phyloP scores from a whole-genome alignment of 768 basidiomycete genomes.

The Leccinum broughii region DNA sequence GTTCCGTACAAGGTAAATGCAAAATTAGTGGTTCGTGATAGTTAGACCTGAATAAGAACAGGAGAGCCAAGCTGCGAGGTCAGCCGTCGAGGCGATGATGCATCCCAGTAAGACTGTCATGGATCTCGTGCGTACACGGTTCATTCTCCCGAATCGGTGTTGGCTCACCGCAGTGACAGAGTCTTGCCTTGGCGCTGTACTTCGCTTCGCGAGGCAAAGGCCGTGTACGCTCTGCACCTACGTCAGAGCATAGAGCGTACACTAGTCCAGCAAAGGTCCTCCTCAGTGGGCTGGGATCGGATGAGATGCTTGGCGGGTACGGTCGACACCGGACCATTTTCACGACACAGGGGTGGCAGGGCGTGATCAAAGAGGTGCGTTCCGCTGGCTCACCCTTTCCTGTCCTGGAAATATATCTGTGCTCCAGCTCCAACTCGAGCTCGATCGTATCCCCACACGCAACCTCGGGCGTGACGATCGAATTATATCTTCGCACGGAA shows the following conservation, averaged over 20 bases:
- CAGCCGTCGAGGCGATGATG: conserved; percentile 70
- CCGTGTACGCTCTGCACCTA: conserved; percentile 41
- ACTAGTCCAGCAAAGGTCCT: conserved; percentile 77
- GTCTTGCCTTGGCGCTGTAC: conserved; percentile 87
- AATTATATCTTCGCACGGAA: conserved; percentile 85
- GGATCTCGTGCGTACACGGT: conserved; percentile 70
- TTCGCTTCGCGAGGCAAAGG: conserved; percentile 89
- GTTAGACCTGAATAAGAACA: conserved; percentile 27
- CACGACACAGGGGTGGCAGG: conserved; percentile 65
- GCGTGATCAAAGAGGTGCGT: conserved; percentile 76
- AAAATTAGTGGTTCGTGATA: not conserved
- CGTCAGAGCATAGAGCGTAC: conserved; percentile 48
- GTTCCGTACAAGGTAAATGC: conserved; percentile 70
- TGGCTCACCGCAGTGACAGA: conserved; percentile 46
- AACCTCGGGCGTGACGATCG: conserved; percentile 96
- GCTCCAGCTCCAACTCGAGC: conserved; percentile 80
- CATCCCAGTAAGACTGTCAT: conserved; percentile 79
- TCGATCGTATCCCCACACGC: conserved; percentile 81
- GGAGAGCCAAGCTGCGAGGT: conserved; percentile 64
- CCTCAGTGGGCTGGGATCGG: conserved; percentile 90
- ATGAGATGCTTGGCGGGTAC: conserved; percentile 95
- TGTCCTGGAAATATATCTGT: not conserved
- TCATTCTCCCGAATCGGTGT: not conserved
- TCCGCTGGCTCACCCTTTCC: not conserved
- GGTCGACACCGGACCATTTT: conserved; percentile 83